Percentiles rank a stretch among this genome's conserved stretches.
Evolutionary conservation across 306 rosid species (phyloP).

Genomic region (Inga laurina): DNA sequence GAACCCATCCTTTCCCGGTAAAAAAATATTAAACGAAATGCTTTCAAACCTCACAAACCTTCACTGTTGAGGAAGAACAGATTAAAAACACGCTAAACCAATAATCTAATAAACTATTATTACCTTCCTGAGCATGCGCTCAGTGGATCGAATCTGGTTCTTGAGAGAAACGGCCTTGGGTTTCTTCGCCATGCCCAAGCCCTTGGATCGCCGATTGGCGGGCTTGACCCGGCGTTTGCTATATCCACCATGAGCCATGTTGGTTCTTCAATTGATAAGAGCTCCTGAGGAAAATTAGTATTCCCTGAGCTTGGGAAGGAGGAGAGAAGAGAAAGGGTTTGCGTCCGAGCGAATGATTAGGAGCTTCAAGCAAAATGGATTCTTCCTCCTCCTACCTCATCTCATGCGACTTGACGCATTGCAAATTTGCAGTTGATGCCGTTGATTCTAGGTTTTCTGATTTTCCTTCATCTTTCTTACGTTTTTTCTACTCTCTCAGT

Average conservation of each 20-base stretch:
- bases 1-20: not conserved
- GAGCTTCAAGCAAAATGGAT: not conserved
- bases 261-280: not conserved
- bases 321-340: not conserved
- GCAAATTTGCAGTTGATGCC: not conserved
- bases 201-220: conserved; percentile 73
- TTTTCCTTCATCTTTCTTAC: not conserved
- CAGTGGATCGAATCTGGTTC: conserved; percentile 90
- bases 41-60: not conserved
- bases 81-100: not conserved
- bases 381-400: not conserved
- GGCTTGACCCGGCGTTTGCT: conserved; percentile 86
- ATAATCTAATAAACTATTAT: not conserved
- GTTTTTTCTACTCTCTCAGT: not conserved
- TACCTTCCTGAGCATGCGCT: conserved; percentile 95
- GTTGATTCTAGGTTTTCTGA: not conserved
- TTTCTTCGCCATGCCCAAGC: conserved; percentile 63
- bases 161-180: conserved; percentile 85
- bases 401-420: not conserved
- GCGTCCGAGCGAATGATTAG: not conserved
- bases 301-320: not conserved
- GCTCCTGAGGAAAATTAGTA: not conserved
- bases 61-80: not conserved
- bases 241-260: conserved; percentile 93
- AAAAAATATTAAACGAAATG: not conserved